These are phyloP conservation scores for Tuber brumale DNA, from an alignment of 495 filamentous ascomycete genomes.

Conservation along the genomic window DNA sequence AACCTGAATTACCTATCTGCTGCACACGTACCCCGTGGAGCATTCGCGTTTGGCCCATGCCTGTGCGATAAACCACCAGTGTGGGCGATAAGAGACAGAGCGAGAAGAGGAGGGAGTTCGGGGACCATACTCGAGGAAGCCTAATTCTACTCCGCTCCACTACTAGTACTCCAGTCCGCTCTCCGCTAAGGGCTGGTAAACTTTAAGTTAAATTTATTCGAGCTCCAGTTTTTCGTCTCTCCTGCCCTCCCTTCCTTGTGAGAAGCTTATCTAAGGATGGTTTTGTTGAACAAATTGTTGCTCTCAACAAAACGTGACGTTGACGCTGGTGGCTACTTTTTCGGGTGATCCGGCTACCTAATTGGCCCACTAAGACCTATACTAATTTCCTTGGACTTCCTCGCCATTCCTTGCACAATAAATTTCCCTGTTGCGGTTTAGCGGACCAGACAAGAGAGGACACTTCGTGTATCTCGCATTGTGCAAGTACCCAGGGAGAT, in stretches of 20 bases:
- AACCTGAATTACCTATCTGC: neutral
- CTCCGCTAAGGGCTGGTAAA: neutral
- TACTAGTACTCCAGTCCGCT: neutral
- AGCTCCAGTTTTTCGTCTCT: neutral
- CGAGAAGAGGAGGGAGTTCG: neutral
- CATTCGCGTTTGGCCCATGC: neutral
- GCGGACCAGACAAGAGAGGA: too few relatives aligned
- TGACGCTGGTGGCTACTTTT: neutral
- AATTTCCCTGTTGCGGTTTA: neutral
- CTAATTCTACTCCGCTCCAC: neutral
- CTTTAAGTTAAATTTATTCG: neutral
- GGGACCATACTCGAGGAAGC: neutral
- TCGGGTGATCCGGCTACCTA: neutral
- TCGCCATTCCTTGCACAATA: neutral
- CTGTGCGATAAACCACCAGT: neutral
- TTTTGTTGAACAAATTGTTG: neutral
- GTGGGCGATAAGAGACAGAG: neutral
- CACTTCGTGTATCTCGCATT: neutral
- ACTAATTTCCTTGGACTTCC: neutral
- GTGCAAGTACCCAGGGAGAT: neutral
- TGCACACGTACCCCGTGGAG: neutral
- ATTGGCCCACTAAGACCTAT: neutral
- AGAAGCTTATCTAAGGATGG: neutral
- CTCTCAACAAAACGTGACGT: slow-evolving; percentile 5
- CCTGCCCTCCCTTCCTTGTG: neutral